Percentiles rank a stretch among this genome's conserved stretches.
Evolutionary conservation across 2,329 filamentous ascomycete species (phyloP).

Genomic region (Pestalotiopsis sp.): DNA sequence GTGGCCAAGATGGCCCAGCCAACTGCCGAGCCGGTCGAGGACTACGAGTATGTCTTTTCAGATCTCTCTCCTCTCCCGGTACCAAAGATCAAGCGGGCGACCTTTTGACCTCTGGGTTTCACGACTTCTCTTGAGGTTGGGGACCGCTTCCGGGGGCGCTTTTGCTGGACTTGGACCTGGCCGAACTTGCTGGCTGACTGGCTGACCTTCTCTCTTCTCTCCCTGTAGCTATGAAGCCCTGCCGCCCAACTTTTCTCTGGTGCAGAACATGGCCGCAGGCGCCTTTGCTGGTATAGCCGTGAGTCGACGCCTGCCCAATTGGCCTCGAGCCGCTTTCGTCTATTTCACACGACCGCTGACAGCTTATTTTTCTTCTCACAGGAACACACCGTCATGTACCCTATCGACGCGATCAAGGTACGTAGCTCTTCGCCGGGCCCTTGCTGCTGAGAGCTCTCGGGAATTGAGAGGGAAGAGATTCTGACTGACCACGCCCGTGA

Average conservation of each 20-base stretch:
- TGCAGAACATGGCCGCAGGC: slow-evolving; percentile 93
- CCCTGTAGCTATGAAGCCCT: slow-evolving; percentile 78
- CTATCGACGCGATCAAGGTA: slow-evolving; percentile 96
- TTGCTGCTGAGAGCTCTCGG: neutral
- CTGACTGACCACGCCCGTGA: slow-evolving; percentile 15
- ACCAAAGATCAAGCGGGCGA: neutral
- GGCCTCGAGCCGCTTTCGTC: neutral
- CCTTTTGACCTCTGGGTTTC: neutral
- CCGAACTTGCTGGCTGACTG: slow-evolving; percentile 3
- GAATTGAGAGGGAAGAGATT: slow-evolving; percentile 8
- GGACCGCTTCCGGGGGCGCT: neutral
- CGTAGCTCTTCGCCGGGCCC: slow-evolving; percentile 19
- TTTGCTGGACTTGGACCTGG: neutral
- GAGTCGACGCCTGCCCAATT: slow-evolving; percentile 35
- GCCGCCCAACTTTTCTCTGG: slow-evolving; percentile 88
- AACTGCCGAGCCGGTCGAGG: slow-evolving; percentile 62
- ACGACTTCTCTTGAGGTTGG: neutral
- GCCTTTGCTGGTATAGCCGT: slow-evolving; percentile 96
- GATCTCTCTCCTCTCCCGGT: neutral
- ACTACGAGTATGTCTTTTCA: slow-evolving; percentile 61
- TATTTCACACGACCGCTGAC: slow-evolving; percentile 16
- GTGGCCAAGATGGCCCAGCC: slow-evolving; percentile 71
- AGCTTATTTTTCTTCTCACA: slow-evolving; percentile 35
- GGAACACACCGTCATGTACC: slow-evolving; percentile 99
- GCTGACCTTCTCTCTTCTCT: slow-evolving; percentile 17